Evolutionary conservation across 192 early-diverging fungal genomes (phyloP), one percentile per base, ranked within the genome.

Genomic region (Pilobolus umbonatus): DNA sequence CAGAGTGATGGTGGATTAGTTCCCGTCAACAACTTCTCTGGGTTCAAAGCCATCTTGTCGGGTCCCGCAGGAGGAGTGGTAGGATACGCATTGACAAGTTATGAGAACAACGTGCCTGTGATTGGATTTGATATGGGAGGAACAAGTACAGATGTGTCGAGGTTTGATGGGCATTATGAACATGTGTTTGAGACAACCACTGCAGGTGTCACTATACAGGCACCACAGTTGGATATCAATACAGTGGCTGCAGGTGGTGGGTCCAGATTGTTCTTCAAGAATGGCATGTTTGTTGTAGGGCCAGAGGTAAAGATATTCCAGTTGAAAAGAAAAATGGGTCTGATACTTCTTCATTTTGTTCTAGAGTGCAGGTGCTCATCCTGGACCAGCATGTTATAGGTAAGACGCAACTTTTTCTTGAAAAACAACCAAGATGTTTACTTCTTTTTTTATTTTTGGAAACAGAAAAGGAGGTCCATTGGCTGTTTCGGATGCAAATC

Each of bases 91-190:
- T 70, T 78, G 58, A 83, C 81, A 1, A 76, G 70, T 0, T 83
- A 62, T 52, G 70, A 72, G 40, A 46, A 69, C 24, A 55, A 74
- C 12, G 57, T 64, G 3, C 83, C 90, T 0, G 86, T 96, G 14
- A 93, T 98, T 62, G 96, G 94, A 4, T 98, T 98, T 62, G 96
- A 97, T 74, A 97, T 96, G 96, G 94, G 93, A 25, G 93, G 91
- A 15, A 88, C 85, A 10, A 88, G 85, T 51, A 90, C 88, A 4
- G 96, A 98, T 73, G 96, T 98, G 2, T 95, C 92, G 28, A 76
- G 96, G 3, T 98, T 84, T 67, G 91, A 82, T 52, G 94, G 93
- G 5, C 72, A 76, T 35, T 91, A 87, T 62, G 92, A 96, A 59
- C 93, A 97, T 58, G 91, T 97, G 2, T 96, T 89, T 76, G 96